Conservation (phyloP, 257 asterid genomes). For the Thymus quinquecostatus region DNA sequence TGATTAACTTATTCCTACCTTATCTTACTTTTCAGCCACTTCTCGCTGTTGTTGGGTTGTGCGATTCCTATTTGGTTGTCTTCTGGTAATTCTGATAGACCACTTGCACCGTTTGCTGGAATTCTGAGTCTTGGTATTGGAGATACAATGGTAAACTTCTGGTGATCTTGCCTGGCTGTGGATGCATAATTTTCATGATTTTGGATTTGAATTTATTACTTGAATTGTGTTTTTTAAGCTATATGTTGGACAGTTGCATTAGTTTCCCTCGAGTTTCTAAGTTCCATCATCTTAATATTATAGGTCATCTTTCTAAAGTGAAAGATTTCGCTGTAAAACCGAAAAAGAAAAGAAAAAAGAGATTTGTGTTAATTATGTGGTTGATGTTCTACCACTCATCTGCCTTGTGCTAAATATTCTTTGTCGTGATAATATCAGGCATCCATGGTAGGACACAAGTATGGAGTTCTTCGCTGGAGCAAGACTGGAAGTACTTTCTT, state of each 20-base stretch:
- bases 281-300: conserved; percentile 3
- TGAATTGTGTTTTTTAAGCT: not conserved
- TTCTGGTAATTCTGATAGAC: conserved; percentile 80
- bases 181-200: not conserved
- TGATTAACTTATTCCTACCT: conserved; percentile 22
- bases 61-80: conserved; percentile 96
- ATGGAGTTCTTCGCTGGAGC: conserved; percentile 98
- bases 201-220: conserved; percentile 20
- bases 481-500: conserved; percentile 74
- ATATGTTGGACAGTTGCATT: not conserved
- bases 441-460: conserved; percentile 96
- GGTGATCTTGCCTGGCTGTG: conserved; percentile 22
- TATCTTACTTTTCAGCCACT: conserved; percentile 64
- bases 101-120: conserved; percentile 97
- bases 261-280: not conserved
- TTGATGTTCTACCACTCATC: not conserved
- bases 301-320: not conserved
- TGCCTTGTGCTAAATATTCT: conserved; percentile 23
- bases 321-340: not conserved
- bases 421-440: conserved; percentile 56
- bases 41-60: conserved; percentile 91
- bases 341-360: not conserved
- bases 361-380: not conserved
- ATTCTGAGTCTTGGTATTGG: conserved; percentile 98
- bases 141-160: conserved; percentile 84